Conservation (phyloP, 1,284 basidiomycete species). For the Somion occarium region DNA sequence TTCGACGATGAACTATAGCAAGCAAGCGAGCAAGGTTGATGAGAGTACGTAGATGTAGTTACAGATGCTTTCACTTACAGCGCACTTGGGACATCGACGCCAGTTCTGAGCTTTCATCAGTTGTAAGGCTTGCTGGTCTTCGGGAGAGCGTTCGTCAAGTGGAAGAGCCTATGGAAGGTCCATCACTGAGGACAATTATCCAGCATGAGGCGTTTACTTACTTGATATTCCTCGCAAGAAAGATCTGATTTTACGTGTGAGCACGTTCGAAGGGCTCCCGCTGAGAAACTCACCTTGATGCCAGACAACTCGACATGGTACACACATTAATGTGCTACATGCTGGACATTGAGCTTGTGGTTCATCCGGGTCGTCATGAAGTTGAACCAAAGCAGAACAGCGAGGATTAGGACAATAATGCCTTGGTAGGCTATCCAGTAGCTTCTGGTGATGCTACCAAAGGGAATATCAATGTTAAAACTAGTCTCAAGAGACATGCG, state of each 20-base stretch:
- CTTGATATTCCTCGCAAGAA: constrained; percentile 35
- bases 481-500: neutral
- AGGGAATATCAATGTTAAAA: neutral
- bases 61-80: constrained; percentile 18
- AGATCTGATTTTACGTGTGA: too few species aligned
- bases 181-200: constrained; percentile 1
- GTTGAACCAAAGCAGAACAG: constrained; percentile 33
- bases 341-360: constrained; percentile 32
- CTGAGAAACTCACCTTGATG: constrained; percentile 30
- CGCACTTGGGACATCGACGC: constrained; percentile 35
- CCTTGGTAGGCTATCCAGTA: constrained; percentile 33
- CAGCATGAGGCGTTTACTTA: too few species aligned
- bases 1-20: constrained; percentile 27
- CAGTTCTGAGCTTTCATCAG: constrained; percentile 33
- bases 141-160: constrained; percentile 35
- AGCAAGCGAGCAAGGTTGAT: constrained; percentile 7
- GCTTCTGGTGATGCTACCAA: constrained; percentile 32
- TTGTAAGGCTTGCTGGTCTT: constrained; percentile 34
- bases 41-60: neutral
- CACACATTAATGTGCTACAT: constrained; percentile 31
- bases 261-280: too few species aligned
- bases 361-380: constrained; percentile 31
- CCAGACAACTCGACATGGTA: constrained; percentile 33
- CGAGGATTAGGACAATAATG: constrained; percentile 36
- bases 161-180: constrained; percentile 29